Percentiles rank a stretch among this genome's conserved stretches.
These are phyloP conservation scores for Luffa aegyptiaca DNA, from an alignment of 306 rosid genomes.

Conservation along the genomic window DNA sequence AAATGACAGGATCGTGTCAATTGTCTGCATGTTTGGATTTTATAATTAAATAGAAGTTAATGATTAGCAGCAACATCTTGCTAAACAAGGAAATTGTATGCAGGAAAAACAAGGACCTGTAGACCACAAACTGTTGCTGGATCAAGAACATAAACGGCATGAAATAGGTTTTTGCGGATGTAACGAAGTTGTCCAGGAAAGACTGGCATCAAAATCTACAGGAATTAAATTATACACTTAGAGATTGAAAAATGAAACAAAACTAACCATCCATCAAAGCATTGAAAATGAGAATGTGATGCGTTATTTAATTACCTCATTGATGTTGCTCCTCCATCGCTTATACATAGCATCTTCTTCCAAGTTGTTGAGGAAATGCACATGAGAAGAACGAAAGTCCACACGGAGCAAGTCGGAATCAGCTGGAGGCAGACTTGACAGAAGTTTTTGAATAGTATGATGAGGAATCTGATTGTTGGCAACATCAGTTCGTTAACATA, in stretches of 20 bases:
- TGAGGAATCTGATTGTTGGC: slow-evolving; percentile 62
- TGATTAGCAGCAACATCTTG: slow-evolving; percentile 17
- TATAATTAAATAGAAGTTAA: slow-evolving; percentile 11
- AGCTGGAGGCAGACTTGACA: slow-evolving; percentile 69
- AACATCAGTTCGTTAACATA: slow-evolving; percentile 3
- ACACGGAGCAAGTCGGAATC: slow-evolving; percentile 75
- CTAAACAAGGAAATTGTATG: slow-evolving; percentile 7
- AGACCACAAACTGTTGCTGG: slow-evolving; percentile 76
- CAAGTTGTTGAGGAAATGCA: slow-evolving; percentile 82
- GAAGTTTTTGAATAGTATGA: slow-evolving; percentile 48
- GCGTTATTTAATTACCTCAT: slow-evolving; percentile 43
- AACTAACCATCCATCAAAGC: background rate
- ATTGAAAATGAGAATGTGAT: background rate
- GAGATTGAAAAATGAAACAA: background rate
- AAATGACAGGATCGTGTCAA: slow-evolving; percentile 61
- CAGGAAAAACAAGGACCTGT: slow-evolving; percentile 48
- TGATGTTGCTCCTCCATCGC: slow-evolving; percentile 76
- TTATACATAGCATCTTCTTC: slow-evolving; percentile 90
- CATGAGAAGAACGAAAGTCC: slow-evolving; percentile 83
- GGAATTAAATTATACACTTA: slow-evolving; percentile 3
- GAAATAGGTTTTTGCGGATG: slow-evolving; percentile 89
- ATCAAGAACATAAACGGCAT: slow-evolving; percentile 80
- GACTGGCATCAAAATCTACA: slow-evolving; percentile 92
- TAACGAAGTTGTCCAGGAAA: slow-evolving; percentile 95
- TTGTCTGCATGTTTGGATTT: slow-evolving; percentile 52